Evolutionary conservation across 768 basidiomycete species (phyloP).

Genomic region (Termitomyces sp.): DNA sequence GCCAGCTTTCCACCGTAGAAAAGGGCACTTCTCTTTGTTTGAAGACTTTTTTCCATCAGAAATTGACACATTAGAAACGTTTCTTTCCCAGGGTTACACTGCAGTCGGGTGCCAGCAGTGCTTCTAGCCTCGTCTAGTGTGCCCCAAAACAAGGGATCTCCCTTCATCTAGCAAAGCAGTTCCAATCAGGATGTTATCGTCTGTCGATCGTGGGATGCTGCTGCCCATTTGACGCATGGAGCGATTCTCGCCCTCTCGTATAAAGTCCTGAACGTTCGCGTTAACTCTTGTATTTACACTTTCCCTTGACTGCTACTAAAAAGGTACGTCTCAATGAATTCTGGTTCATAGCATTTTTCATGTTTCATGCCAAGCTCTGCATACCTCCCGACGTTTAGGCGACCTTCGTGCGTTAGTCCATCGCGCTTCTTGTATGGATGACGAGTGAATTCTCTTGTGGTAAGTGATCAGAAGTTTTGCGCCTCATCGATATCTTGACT

Average conservation of each 20-base stretch:
- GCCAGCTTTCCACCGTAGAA: no score
- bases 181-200: conserved; percentile 10
- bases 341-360: background rate
- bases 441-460: conserved; percentile 52
- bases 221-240: background rate
- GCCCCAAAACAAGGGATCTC: background rate
- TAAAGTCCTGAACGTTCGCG: background rate
- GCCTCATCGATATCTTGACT: background rate
- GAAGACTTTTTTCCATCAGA: no score
- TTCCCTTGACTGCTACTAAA: background rate
- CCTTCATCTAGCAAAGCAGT: background rate
- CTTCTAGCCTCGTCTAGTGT: background rate
- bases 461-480: conserved; percentile 13
- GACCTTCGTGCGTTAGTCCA: conserved; percentile 58
- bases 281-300: background rate
- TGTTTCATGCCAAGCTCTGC: conserved; percentile 21
- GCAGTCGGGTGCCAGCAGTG: no score
- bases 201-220: conserved; percentile 16
- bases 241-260: background rate
- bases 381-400: conserved; percentile 47
- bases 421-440: conserved; percentile 70
- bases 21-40: no score
- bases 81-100: no score
- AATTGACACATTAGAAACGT: no score
- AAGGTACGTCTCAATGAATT: conserved; percentile 5